Base-by-base conservation (phyloP, 805 yeast species). In the Debaryomyces hansenii region DNA sequence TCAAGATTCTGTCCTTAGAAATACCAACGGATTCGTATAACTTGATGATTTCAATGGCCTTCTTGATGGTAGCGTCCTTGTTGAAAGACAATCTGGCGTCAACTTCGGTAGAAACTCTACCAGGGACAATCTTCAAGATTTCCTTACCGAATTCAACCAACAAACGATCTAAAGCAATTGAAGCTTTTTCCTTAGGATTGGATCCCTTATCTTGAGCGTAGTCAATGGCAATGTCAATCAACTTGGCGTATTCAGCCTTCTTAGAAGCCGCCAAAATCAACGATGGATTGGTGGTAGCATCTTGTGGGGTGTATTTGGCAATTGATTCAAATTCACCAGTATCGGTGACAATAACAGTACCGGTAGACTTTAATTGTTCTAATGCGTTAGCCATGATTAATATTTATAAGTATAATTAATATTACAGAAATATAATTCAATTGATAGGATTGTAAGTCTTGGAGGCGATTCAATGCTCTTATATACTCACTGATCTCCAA, bases 211-310 rank as follows among this genome's bases (percentile, higher is more conserved):
- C 75, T 35, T 63, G 55, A 62, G 91, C 97, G 74, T 84, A 88
- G 38, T 82, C 87, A 57, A 94, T 87, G 49, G 99, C 98, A 60
- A 80, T 79, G 69, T 94, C 98, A 56, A 94, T 87, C 69, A 94
- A 79, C 66, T 83, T 79, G 49, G 96, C 86, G 75, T 94, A 94
- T 66, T 86, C 90, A 37, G 90, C 72, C 77, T 90, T 88, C 75
- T 86, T 88, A 48, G 98, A 67, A 49, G 99, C 99, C 55, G 98
- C 98, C 61, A 94, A 78, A 63, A 94, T 92, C 77, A 94, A 80
- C 37, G 98, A 90, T 57, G 99, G 99, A 80, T 94, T 94, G 69
- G 99, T 94, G 60, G 99, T 94, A 57, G 99, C 96, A 74, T 94
- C 99, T 79, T 94, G 98, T 58, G 99, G 99, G 61, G 94, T 89